Base-by-base conservation (phyloP, 2,329 filamentous ascomycete genomes). In the Triangularia verruculosa region DNA sequence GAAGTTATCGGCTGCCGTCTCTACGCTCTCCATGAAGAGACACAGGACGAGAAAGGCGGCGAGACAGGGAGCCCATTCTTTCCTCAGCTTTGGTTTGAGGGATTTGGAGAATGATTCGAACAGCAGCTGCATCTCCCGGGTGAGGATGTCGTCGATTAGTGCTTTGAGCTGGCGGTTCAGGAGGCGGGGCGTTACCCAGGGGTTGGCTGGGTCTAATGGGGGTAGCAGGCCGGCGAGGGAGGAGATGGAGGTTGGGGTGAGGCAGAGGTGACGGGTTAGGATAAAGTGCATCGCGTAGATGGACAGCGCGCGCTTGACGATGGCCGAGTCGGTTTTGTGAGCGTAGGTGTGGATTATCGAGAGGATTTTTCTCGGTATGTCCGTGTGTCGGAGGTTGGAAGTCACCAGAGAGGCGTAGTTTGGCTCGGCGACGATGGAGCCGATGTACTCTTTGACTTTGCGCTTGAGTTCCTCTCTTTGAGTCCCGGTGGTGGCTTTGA, bases 251-350 rank as follows among this genome's bases (percentile, higher is more conserved):
- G 74, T 71, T 6, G 71, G 71, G 8, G 83, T 84, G 32, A 86
- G 74, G 71, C 78, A 82, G 22, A 86, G 76, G 68, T 86, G 84
- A 4, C 80, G 79, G 5, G 81, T 80, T 74, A 86, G 80, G 65
- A 85, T 76, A 71, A 84, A 86, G 70, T 86, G 82, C 78, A 83
- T 83, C 52, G 80, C 80, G 72, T 85, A 84, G 57, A 86, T 81
- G 39, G 78, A 78, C 20, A 86, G 76, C 1, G 83, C 83, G 43
- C 78, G 78, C 70, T 80, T 81, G 53, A 85, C 83, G 70, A 86
- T 82, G 9, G 76, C 64, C 1, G 79, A 80, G 74, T 83, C 65
- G 28, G 57, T 55, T 0, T 78, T 75, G 34, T 79, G 73, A 30
- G 78, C 78, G 69, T 80, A 86, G 15, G 72, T 73, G 65, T 83